These are phyloP conservation scores for Oryza australiensis DNA, from an alignment of 176 grass and related monocot genomes.

Conservation along the genomic window DNA sequence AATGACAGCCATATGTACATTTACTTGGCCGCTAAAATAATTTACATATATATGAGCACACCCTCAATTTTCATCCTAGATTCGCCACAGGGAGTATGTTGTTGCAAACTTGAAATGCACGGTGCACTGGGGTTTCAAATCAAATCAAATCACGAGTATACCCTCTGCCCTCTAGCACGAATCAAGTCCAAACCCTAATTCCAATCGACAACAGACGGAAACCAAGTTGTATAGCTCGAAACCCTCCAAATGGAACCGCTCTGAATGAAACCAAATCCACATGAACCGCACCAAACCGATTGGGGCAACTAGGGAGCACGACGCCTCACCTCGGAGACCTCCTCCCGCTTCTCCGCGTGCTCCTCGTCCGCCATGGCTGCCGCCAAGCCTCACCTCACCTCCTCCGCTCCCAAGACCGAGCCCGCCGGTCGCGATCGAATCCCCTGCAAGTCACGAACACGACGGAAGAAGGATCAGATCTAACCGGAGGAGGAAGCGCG, in stretches of 20 bases:
- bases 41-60: no score
- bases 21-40: no score
- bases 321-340: conserved; percentile 38
- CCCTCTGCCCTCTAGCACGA: no score
- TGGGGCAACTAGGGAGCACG: background rate
- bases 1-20: no score
- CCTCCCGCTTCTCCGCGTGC: conserved; percentile 46
- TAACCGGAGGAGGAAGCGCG: background rate
- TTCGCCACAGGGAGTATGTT: no score
- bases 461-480: background rate
- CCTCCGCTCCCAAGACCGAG: background rate
- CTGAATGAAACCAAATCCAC: background rate
- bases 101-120: no score
- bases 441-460: conserved; percentile 2
- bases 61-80: no score
- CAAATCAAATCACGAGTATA: no score
- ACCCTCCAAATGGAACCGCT: background rate
- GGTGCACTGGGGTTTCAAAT: no score
- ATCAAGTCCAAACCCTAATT: background rate
- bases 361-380: conserved; percentile 54
- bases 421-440: background rate
- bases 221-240: background rate
- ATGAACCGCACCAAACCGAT: background rate
- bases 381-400: background rate
- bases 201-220: background rate